phyloP scores from a whole-genome alignment of 2,329 filamentous ascomycete species.

The Laburnicola sp. region DNA sequence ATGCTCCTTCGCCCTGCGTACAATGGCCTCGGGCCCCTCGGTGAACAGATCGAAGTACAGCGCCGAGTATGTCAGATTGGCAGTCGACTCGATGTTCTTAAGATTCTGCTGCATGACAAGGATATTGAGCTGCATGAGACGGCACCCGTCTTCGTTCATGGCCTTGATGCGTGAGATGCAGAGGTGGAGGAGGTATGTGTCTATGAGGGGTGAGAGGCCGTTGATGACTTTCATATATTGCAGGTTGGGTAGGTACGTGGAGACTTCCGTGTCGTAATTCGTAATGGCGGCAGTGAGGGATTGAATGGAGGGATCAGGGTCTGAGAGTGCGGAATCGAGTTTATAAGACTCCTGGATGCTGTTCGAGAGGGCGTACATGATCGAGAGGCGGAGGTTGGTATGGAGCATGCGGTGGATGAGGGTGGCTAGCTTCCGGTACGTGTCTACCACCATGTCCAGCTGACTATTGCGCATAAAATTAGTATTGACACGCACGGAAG shows the following conservation, averaged over 20 bases:
- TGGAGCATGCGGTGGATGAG: constrained; percentile 84
- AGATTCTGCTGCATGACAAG: constrained; percentile 95
- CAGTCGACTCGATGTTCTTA: constrained; percentile 81
- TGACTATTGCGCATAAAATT: constrained; percentile 53
- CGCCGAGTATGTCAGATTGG: constrained; percentile 64
- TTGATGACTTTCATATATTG: constrained; percentile 74
- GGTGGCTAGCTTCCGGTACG: constrained; percentile 77
- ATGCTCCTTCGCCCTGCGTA: constrained; percentile 61
- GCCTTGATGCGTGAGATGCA: constrained; percentile 69
- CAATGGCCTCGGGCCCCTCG: constrained; percentile 65
- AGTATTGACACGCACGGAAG: not conserved
- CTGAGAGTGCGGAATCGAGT: constrained; percentile 70
- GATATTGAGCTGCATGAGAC: constrained; percentile 91
- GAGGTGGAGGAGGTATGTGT: constrained; percentile 70
- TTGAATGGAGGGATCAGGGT: constrained; percentile 80
- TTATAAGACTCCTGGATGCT: constrained; percentile 55
- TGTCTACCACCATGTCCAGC: constrained; percentile 84
- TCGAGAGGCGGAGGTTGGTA: constrained; percentile 82
- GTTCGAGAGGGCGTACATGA: constrained; percentile 74
- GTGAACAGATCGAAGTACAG: constrained; percentile 72
- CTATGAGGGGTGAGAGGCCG: constrained; percentile 77
- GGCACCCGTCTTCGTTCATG: constrained; percentile 82
- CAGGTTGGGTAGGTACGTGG: constrained; percentile 68
- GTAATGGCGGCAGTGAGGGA: constrained; percentile 81
- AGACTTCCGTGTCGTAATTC: constrained; percentile 82